These are phyloP conservation scores for Oryza coarctata DNA, from an alignment of 176 grass and related monocot species.

Conservation along the genomic window DNA sequence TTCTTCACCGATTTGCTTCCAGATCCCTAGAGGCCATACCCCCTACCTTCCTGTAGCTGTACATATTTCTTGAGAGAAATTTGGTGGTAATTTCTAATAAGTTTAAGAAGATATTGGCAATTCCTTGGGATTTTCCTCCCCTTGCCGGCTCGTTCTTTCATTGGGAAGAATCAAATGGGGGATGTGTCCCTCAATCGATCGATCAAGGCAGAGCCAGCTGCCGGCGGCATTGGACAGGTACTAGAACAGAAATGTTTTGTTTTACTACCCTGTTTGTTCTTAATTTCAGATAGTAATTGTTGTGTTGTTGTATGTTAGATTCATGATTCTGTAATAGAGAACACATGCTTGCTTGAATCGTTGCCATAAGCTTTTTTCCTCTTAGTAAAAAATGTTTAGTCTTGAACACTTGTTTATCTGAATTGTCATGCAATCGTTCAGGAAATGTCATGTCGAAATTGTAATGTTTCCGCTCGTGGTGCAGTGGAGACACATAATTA, in stretches of 20 bases:
- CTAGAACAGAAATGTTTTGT: not conserved
- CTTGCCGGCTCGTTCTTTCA: not conserved
- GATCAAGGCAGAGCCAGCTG: constrained; percentile 24
- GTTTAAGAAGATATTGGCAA: not conserved
- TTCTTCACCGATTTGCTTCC: not conserved
- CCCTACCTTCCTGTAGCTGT: not conserved
- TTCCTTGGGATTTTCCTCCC: not conserved
- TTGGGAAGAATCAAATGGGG: constrained; percentile 20
- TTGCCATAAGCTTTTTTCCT: not conserved
- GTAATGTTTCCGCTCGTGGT: not conserved
- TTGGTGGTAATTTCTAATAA: not conserved
- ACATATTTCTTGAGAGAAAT: not conserved
- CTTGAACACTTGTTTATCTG: constrained; percentile 15
- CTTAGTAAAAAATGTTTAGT: not conserved
- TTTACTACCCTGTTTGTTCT: not conserved
- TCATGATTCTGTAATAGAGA: not conserved
- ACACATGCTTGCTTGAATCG: not conserved
- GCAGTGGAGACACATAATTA: not conserved
- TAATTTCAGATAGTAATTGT: not conserved
- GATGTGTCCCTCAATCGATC: constrained; percentile 41
- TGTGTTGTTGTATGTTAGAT: not conserved
- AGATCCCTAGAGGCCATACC: not conserved
- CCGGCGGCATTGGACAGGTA: constrained; percentile 37
- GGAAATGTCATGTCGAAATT: not conserved
- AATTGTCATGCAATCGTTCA: not conserved